Percentiles rank a stretch among this genome's conserved stretches.
Evolutionary conservation across 2,329 filamentous ascomycete genomes (phyloP).

Genomic region (Neocucurbitaria cava): DNA sequence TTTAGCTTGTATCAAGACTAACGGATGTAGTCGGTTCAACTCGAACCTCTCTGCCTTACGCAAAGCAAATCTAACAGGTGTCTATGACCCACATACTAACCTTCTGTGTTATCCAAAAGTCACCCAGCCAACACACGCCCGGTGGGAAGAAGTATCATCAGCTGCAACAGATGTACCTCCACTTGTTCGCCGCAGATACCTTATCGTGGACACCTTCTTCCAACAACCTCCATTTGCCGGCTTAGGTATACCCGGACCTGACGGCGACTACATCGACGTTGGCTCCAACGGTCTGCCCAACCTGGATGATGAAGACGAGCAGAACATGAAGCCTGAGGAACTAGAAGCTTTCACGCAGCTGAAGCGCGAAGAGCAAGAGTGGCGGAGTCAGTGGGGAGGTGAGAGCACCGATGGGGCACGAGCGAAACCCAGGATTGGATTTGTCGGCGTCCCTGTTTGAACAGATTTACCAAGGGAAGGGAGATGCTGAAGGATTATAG

Average conservation of each 20-base stretch:
- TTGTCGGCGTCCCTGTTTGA: constrained; percentile 58
- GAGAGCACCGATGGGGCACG: constrained; percentile 66
- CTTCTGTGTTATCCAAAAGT: constrained; percentile 83
- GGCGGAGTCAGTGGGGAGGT: constrained; percentile 76
- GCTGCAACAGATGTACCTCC: constrained; percentile 56
- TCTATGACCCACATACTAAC: constrained; percentile 96
- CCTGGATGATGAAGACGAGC: constrained; percentile 69
- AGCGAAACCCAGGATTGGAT: constrained; percentile 56
- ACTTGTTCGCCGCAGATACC: constrained; percentile 66
- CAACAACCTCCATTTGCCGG: constrained; percentile 65
- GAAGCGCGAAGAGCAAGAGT: constrained; percentile 68
- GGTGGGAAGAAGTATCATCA: constrained; percentile 75
- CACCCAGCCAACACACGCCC: constrained; percentile 88
- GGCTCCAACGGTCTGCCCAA: constrained; percentile 65
- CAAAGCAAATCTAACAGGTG: constrained; percentile 72
- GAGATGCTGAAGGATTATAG: background rate
- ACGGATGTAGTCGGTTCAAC: constrained; percentile 77
- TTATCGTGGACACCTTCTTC: constrained; percentile 67
- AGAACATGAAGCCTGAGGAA: constrained; percentile 73
- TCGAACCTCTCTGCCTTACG: constrained; percentile 73
- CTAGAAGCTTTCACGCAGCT: constrained; percentile 75
- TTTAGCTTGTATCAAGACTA: constrained; percentile 19
- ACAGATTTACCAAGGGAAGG: constrained; percentile 2
- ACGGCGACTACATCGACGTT: constrained; percentile 58
- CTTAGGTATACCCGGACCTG: constrained; percentile 66